These are phyloP conservation scores for Ceratocystiopsis sp. DNA, from an alignment of 2,329 filamentous ascomycete genomes.

Conservation along the genomic window DNA sequence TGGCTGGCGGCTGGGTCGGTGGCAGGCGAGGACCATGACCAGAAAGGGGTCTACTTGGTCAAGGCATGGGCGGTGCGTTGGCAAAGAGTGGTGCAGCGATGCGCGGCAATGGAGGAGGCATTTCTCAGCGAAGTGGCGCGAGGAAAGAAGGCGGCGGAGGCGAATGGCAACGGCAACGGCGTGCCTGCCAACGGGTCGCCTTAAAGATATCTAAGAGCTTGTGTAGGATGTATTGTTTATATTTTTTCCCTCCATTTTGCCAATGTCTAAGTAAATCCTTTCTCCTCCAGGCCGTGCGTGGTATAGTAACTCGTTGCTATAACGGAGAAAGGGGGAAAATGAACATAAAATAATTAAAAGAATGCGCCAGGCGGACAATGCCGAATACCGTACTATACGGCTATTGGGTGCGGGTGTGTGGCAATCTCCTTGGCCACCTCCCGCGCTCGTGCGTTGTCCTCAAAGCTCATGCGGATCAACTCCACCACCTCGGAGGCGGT, in stretches of 20 bases:
- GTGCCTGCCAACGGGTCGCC: background rate
- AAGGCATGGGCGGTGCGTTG: conserved; percentile 72
- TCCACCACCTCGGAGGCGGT: conserved; percentile 43
- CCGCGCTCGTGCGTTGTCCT: conserved; percentile 41
- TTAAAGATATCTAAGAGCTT: background rate
- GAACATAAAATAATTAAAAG: too few relatives aligned
- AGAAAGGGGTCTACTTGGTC: conserved; percentile 43
- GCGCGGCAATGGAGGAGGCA: conserved; percentile 72
- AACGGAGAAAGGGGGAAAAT: too few relatives aligned
- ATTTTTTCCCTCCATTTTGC: background rate
- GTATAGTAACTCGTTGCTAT: too few relatives aligned
- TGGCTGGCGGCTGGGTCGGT: conserved; percentile 55
- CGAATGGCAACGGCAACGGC: background rate
- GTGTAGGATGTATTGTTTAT: background rate
- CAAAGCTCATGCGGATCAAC: conserved; percentile 45
- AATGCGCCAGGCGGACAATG: too few relatives aligned
- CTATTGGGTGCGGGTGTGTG: conserved; percentile 26
- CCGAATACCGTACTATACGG: background rate
- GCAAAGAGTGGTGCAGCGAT: conserved; percentile 68
- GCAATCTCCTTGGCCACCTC: conserved; percentile 42
- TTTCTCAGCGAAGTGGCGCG: conserved; percentile 28
- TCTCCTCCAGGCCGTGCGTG: too few relatives aligned
- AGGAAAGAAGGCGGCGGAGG: conserved; percentile 6
- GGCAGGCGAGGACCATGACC: conserved; percentile 36
- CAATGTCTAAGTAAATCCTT: too few relatives aligned